phyloP scores from a whole-genome alignment of 2,329 filamentous ascomycete genomes.

The Neonectria faginata region DNA sequence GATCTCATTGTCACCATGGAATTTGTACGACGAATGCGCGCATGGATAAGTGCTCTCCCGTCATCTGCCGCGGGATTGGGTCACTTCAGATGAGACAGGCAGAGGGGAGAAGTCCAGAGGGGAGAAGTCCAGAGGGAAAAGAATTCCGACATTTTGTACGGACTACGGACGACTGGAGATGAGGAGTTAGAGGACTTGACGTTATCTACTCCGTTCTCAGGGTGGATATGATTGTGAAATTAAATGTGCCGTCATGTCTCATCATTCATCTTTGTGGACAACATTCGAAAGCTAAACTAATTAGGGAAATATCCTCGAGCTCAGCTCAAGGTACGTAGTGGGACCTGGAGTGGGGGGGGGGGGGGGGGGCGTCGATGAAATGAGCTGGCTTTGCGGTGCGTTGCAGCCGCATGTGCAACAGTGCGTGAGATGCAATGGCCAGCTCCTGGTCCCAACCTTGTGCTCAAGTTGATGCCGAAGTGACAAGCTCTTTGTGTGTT shows the following conservation, averaged over 20 bases:
- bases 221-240: constrained; percentile 18
- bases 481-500: not conserved
- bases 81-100: not conserved
- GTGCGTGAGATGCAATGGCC: constrained; percentile 23
- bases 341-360: constrained; percentile 34
- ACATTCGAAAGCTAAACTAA: constrained; percentile 23
- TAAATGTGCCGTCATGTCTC: constrained; percentile 13
- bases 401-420: constrained; percentile 30
- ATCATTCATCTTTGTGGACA: not conserved
- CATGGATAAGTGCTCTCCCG: constrained; percentile 2
- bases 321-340: constrained; percentile 21
- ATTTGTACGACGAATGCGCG: not conserved
- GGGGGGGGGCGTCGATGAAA: constrained; percentile 35
- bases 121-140: not conserved
- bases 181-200: not conserved
- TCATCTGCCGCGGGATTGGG: constrained; percentile 13
- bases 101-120: not conserved
- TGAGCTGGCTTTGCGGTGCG: constrained; percentile 38
- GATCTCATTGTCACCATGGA: constrained; percentile 19
- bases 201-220: constrained; percentile 2
- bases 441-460: constrained; percentile 19
- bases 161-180: not conserved
- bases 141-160: not conserved
- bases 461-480: constrained; percentile 19
- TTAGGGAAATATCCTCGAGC: constrained; percentile 31